phyloP scores from a whole-genome alignment of 345 rosid species.

The Eutrema japonicum region DNA sequence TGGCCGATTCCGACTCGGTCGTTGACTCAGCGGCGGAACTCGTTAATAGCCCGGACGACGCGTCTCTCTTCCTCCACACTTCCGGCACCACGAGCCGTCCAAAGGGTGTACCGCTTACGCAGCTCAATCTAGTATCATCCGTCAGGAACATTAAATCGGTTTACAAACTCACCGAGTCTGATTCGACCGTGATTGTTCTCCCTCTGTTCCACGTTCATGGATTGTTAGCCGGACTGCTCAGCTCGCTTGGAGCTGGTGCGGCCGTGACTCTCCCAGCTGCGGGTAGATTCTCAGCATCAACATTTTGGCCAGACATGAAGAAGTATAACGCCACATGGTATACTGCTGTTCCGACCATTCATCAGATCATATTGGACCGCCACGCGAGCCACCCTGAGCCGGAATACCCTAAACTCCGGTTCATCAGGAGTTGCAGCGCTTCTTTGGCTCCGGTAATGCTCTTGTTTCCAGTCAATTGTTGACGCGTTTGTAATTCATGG shows the following conservation, averaged over 20 bases:
- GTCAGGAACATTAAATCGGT: conserved; percentile 64
- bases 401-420: conserved; percentile 70
- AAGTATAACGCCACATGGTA: conserved; percentile 85
- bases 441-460: conserved; percentile 67
- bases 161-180: conserved; percentile 68
- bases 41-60: conserved; percentile 63
- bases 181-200: conserved; percentile 79
- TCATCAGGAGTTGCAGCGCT: conserved; percentile 89
- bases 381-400: conserved; percentile 62
- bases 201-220: conserved; percentile 94
- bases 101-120: conserved; percentile 75
- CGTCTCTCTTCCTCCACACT: conserved; percentile 71
- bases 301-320: conserved; percentile 81
- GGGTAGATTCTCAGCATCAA: conserved; percentile 82
- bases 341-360: conserved; percentile 90
- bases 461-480: background rate
- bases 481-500: background rate
- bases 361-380: conserved; percentile 86
- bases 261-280: conserved; percentile 80
- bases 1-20: conserved; percentile 30
- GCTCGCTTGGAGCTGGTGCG: conserved; percentile 77
- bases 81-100: conserved; percentile 85
- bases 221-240: conserved; percentile 68
- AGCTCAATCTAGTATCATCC: conserved; percentile 62
- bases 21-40: conserved; percentile 34